phyloP scores from a whole-genome alignment of 768 basidiomycete genomes.

The Russula vinacea region DNA sequence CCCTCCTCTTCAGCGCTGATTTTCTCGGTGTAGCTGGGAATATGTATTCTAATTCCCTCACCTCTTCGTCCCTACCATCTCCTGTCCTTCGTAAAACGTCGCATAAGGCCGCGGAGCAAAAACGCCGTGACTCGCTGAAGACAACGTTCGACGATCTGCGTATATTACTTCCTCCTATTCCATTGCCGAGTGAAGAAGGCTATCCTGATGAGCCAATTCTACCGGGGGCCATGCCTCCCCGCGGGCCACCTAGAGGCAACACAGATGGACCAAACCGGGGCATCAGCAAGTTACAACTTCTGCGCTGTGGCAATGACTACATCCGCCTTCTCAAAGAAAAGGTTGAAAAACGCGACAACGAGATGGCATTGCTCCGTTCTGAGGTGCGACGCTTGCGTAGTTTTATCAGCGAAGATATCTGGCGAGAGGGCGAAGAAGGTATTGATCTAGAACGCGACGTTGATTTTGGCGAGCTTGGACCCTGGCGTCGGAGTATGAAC shows the following conservation, averaged over 20 bases:
- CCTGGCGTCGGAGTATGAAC: constrained; percentile 30
- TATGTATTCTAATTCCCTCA: constrained; percentile 32
- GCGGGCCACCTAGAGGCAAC: constrained; percentile 81
- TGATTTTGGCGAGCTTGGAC: constrained; percentile 50
- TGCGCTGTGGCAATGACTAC: constrained; percentile 89
- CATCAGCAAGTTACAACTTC: constrained; percentile 88
- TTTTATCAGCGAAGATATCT: constrained; percentile 36
- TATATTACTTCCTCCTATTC: constrained; percentile 80
- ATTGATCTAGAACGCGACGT: constrained; percentile 58
- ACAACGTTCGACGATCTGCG: constrained; percentile 87
- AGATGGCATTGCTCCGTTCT: constrained; percentile 61
- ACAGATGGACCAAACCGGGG: constrained; percentile 92
- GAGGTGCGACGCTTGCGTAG: constrained; percentile 63
- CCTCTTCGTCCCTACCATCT: constrained; percentile 31
- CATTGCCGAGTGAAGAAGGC: constrained; percentile 71
- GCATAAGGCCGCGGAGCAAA: constrained; percentile 97
- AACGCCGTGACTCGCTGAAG: constrained; percentile 94
- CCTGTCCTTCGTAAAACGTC: constrained; percentile 66
- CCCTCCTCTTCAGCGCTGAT: constrained; percentile 20
- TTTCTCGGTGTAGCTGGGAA: constrained; percentile 37
- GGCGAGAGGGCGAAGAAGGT: constrained; percentile 37
- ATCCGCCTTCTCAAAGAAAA: constrained; percentile 73
- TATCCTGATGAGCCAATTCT: constrained; percentile 69
- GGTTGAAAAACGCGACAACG: constrained; percentile 75
- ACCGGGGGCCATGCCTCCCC: constrained; percentile 85